These are phyloP conservation scores for Lepidium sativum DNA, from an alignment of 345 rosid genomes.

Conservation along the genomic window DNA sequence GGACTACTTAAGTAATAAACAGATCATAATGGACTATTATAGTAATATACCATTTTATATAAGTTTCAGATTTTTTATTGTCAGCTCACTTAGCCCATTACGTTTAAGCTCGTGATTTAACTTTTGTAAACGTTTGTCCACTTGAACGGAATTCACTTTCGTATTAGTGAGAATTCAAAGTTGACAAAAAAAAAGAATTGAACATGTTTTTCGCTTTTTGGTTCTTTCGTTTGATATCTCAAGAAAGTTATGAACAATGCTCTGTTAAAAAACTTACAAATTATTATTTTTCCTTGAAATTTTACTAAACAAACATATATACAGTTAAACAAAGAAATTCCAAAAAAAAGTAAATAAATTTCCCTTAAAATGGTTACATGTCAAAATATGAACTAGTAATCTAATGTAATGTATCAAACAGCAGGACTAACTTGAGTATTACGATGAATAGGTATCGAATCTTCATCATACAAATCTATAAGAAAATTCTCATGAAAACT, in stretches of 20 bases:
- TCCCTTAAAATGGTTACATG: background rate
- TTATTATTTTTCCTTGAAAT: background rate
- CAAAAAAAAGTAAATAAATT: background rate
- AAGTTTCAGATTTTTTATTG: no score
- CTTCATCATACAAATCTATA: slow-evolving; percentile 1
- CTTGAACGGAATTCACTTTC: no score
- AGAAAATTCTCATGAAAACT: slow-evolving; percentile 8
- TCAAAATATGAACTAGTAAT: background rate
- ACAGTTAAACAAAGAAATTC: background rate
- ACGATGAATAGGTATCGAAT: background rate
- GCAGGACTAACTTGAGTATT: slow-evolving; percentile 6
- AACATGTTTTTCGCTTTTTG: no score
- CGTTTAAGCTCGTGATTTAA: no score
- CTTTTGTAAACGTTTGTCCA: no score
- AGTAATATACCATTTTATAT: no score
- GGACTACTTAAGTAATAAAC: no score
- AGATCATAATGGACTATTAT: no score
- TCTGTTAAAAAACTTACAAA: background rate
- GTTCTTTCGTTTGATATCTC: background rate
- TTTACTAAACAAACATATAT: background rate
- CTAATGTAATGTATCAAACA: background rate
- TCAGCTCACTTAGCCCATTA: no score
- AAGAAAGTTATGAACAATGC: background rate
- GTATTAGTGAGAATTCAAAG: no score
- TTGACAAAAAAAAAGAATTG: no score